Evolutionary conservation across 140 eudicot genomes (phyloP), one percentile per base, ranked within the genome.

Genomic region (Cichorium intybus): DNA sequence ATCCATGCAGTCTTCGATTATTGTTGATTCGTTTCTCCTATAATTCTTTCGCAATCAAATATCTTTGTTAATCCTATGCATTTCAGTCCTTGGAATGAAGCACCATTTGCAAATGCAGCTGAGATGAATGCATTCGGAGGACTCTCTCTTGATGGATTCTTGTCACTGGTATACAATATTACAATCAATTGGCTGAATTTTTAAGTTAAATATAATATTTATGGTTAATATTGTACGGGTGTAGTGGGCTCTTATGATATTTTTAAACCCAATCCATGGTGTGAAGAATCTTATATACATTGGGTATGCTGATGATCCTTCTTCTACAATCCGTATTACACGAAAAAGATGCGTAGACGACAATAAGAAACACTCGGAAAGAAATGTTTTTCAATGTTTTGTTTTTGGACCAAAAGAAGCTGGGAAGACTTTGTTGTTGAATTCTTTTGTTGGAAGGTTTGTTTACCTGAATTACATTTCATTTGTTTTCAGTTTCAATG

Each of bases 221-320:
- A 24, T 48, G 18, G n/a, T 27, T n/a, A 54, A 58, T 70, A 50
- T 22, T 70, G 52, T 20, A 31, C n/a, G n/a, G 17, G 24, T 81
- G 83, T 84, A 93, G 99, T 93, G 99, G 99, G 88, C 95, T 29
- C 87, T 93, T 67, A 93, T 93, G 99, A 84, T 95, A 26, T 82
- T 88, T 77, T 55, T 87, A 45, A 95, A 93, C 23, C 99, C 97
- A 39, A 79, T 84, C 53, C 82, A 68, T 59, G 81, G 93, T 56
- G 90, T 93, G 66, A 97, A 93, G 87, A 83, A 83, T 75, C 95
- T 93, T 26, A 82, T 84, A 73, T 93, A 88, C 71, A 75, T 88
- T 22, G 95, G 96, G 62, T 93, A 83, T 80, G 79, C 82, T 59
- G 88, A 86, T n/a, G 90, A 93, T 69, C 90, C 93, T 69, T 71